phyloP scores from a whole-genome alignment of 805 yeast species.

The Pichia kluyveri region DNA sequence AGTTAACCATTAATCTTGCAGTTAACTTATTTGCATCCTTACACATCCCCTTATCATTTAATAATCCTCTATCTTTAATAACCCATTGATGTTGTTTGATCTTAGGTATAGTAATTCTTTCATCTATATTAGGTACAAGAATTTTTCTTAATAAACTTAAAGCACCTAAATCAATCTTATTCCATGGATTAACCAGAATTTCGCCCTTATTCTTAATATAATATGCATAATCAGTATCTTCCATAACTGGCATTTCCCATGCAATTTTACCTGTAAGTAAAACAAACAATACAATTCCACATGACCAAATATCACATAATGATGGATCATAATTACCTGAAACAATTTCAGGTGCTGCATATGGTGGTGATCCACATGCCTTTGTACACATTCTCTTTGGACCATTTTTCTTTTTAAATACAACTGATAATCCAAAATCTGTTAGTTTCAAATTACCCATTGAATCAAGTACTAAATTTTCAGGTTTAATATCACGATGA shows the following conservation, averaged over 20 bases:
- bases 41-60: conserved; percentile 40
- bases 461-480: conserved; percentile 53
- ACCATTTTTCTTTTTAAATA: conserved; percentile 42
- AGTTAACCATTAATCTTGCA: conserved; percentile 38
- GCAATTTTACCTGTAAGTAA: conserved; percentile 58
- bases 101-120: conserved; percentile 33
- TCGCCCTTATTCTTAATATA: conserved; percentile 36
- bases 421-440: conserved; percentile 69
- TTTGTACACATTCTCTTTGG: conserved; percentile 37
- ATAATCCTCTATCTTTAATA: conserved; percentile 32
- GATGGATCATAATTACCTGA: conserved; percentile 46
- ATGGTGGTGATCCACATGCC: conserved; percentile 68
- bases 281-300: conserved; percentile 57
- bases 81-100: conserved; percentile 51
- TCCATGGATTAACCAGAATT: conserved; percentile 44
- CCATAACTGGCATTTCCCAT: conserved; percentile 52
- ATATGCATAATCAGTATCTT: conserved; percentile 35
- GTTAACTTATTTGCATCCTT: conserved; percentile 44
- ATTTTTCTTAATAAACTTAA: conserved; percentile 45
- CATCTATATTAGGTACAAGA: conserved; percentile 38
- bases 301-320: conserved; percentile 58
- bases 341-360: conserved; percentile 67
- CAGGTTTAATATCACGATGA: conserved; percentile 63
- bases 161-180: conserved; percentile 37
- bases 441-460: conserved; percentile 64